phyloP scores from a whole-genome alignment of 768 basidiomycete species.

The Leccinum subgranulosum region DNA sequence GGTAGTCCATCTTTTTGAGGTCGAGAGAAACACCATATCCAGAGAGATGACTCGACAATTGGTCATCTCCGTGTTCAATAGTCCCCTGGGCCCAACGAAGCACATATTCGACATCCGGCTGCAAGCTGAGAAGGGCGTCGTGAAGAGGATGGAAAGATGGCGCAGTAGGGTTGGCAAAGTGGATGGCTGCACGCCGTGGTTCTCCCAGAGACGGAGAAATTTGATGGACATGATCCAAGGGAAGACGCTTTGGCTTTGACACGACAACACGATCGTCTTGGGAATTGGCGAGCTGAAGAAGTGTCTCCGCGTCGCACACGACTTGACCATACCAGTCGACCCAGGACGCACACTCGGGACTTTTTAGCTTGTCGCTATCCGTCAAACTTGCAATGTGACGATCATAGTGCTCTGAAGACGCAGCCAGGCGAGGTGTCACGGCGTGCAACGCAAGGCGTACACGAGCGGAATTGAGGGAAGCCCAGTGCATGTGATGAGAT shows the following conservation, averaged over 20 bases:
- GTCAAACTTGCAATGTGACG: constrained; percentile 30
- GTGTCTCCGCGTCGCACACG: constrained; percentile 63
- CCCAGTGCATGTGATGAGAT: constrained; percentile 43
- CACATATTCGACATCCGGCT: constrained; percentile 64
- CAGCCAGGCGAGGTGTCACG: constrained; percentile 77
- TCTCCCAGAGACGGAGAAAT: constrained; percentile 42
- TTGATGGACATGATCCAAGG: constrained; percentile 78
- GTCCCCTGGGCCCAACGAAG: constrained; percentile 45
- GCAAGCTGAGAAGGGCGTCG: constrained; percentile 50
- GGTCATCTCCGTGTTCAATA: constrained; percentile 35
- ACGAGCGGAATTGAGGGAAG: constrained; percentile 54
- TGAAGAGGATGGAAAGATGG: constrained; percentile 72
- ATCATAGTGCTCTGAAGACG: constrained; percentile 74
- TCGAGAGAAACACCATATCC: constrained; percentile 93
- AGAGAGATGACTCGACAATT: constrained; percentile 50
- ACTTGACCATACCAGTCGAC: constrained; percentile 80
- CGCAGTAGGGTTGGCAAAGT: constrained; percentile 71
- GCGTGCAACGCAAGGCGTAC: constrained; percentile 76
- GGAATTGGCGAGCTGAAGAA: constrained; percentile 50
- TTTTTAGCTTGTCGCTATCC: constrained; percentile 25
- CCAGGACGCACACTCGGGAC: constrained; percentile 60
- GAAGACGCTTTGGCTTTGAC: constrained; percentile 41
- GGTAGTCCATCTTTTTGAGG: constrained; percentile 96
- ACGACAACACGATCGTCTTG: constrained; percentile 38
- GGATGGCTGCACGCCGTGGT: constrained; percentile 63